Percentiles rank a stretch among this genome's conserved stretches.
These are phyloP conservation scores for Gastrodia elata DNA, from an alignment of 106 monocot genomes.

Conservation along the genomic window DNA sequence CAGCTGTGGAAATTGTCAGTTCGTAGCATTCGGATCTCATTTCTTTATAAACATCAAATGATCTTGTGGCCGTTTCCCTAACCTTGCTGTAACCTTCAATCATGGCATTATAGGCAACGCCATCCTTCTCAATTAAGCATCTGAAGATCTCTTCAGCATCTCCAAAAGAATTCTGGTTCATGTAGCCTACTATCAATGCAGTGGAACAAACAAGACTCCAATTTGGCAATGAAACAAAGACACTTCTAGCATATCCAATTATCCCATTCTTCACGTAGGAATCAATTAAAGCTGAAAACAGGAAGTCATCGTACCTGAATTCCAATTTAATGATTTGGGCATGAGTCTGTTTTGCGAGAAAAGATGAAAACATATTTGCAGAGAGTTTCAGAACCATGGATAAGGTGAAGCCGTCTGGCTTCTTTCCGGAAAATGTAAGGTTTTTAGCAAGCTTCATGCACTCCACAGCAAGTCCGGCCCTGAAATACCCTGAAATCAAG, in stretches of 20 bases:
- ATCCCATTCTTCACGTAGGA: constrained; percentile 70
- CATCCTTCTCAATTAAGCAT: constrained; percentile 40
- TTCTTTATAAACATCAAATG: constrained; percentile 52
- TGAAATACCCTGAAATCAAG: constrained; percentile 67
- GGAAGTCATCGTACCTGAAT: constrained; percentile 38
- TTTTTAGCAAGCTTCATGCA: constrained; percentile 34
- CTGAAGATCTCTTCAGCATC: constrained; percentile 69
- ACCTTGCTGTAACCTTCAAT: constrained; percentile 79
- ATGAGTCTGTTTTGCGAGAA: constrained; percentile 42
- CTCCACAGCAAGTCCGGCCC: constrained; percentile 17
- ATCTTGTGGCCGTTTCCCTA: constrained; percentile 29
- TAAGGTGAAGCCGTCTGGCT: constrained; percentile 61
- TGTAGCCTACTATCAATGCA: constrained; percentile 73
- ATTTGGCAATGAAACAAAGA: constrained; percentile 33
- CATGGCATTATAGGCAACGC: constrained; percentile 85
- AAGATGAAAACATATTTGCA: constrained; percentile 7
- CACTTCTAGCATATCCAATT: constrained; percentile 41
- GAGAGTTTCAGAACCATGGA: constrained; percentile 83
- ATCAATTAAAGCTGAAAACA: constrained; percentile 61
- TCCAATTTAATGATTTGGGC: constrained; percentile 39
- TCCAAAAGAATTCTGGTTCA: constrained; percentile 38
- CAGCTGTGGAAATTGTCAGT: constrained; percentile 64
- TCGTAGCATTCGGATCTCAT: constrained; percentile 35
- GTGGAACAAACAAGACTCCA: constrained; percentile 58
- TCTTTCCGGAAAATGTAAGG: constrained; percentile 30